phyloP scores from a whole-genome alignment of 805 yeast genomes.

The Myxozyma neotropica region DNA sequence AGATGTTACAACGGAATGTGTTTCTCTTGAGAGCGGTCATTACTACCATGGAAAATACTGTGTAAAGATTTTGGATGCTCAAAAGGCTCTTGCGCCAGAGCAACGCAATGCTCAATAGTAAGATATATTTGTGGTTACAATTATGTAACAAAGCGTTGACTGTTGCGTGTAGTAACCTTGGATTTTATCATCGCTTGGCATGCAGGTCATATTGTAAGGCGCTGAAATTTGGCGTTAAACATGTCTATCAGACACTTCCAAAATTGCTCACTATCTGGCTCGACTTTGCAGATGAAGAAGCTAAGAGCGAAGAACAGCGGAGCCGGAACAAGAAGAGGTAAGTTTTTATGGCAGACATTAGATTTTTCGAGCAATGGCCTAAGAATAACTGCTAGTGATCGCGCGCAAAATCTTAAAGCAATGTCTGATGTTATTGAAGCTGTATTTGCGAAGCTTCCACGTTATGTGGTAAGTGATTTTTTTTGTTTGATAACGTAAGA shows the following conservation, averaged over 20 bases:
- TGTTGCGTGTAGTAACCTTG: slow-evolving; percentile 35
- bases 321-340: not conserved
- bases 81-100: slow-evolving; percentile 46
- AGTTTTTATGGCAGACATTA: not conserved
- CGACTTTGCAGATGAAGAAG: slow-evolving; percentile 52
- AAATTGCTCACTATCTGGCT: slow-evolving; percentile 84
- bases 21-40: slow-evolving; percentile 74
- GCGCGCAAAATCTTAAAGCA: slow-evolving; percentile 25
- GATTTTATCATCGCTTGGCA: slow-evolving; percentile 56
- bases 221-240: slow-evolving; percentile 61
- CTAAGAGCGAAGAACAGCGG: slow-evolving; percentile 1
- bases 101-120: slow-evolving; percentile 33
- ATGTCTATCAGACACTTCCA: slow-evolving; percentile 81
- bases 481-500: not conserved
- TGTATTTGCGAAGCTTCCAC: slow-evolving; percentile 52
- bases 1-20: slow-evolving; percentile 57
- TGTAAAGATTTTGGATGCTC: slow-evolving; percentile 74
- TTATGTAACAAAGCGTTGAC: not conserved
- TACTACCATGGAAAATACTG: slow-evolving; percentile 79
- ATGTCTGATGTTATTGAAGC: slow-evolving; percentile 38
- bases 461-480: slow-evolving; percentile 42
- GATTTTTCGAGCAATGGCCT: too few relatives aligned
- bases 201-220: slow-evolving; percentile 61
- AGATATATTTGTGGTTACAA: not conserved
- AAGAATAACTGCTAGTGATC: slow-evolving; percentile 18